These are phyloP conservation scores for Epithemia pelagica DNA, from an alignment of 108 stramenopile genomes.

Conservation along the genomic window DNA sequence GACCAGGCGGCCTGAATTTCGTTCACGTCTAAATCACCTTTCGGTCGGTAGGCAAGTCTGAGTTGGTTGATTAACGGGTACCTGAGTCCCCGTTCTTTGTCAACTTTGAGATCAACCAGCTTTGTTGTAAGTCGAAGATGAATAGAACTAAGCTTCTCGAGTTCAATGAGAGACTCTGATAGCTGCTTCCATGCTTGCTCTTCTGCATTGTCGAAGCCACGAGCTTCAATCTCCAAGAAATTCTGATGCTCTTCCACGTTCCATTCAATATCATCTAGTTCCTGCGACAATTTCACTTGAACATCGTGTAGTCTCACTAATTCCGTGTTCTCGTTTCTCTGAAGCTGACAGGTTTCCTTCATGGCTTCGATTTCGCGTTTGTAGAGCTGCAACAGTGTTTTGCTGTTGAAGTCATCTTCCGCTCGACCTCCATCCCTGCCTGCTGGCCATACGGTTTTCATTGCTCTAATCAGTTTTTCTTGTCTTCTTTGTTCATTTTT, in stretches of 20 bases:
- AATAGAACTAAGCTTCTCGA: conserved; percentile 22
- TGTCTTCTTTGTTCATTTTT: conserved; percentile 5
- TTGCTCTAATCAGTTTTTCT: conserved; percentile 15
- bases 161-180: not conserved
- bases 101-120: conserved; percentile 42
- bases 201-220: conserved; percentile 7
- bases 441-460: conserved; percentile 4
- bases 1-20: conserved; percentile 27
- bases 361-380: conserved; percentile 26
- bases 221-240: conserved; percentile 26
- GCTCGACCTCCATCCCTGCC: not conserved
- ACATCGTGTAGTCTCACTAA: conserved; percentile 23
- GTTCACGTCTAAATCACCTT: conserved; percentile 21
- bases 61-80: conserved; percentile 61
- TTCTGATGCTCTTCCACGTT: conserved; percentile 24
- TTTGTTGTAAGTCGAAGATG: conserved; percentile 24
- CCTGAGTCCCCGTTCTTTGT: conserved; percentile 36
- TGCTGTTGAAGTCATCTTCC: conserved; percentile 1
- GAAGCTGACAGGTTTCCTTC: conserved; percentile 10
- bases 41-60: conserved; percentile 46
- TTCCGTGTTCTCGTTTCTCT: conserved; percentile 21
- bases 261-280: conserved; percentile 26
- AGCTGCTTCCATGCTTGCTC: not conserved
- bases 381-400: conserved; percentile 14
- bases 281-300: conserved; percentile 15